Evolutionary conservation across 805 yeast species (phyloP).

Genomic region (Saturnispora zaruensis): DNA sequence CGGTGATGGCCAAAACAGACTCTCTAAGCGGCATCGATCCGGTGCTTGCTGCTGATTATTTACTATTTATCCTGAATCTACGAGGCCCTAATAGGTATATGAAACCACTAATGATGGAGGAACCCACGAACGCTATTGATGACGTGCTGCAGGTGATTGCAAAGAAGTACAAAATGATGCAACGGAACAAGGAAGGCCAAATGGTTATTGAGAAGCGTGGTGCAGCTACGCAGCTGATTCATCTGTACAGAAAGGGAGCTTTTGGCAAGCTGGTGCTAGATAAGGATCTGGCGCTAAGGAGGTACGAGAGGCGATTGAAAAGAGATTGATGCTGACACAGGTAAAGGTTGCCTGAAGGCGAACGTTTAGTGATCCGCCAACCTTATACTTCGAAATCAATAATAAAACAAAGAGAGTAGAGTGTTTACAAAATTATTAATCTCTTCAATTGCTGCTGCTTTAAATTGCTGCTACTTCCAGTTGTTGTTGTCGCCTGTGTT

Average conservation of each 20-base stretch:
- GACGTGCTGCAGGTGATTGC: constrained; percentile 46
- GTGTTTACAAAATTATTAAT: too few relatives aligned
- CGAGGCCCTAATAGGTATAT: constrained; percentile 31
- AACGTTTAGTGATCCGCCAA: too few relatives aligned
- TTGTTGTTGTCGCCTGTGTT: too few relatives aligned
- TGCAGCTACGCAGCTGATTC: constrained; percentile 56
- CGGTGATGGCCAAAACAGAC: constrained; percentile 50
- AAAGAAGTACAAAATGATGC: constrained; percentile 25
- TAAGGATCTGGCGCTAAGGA: constrained; percentile 9
- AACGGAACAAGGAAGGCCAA: constrained; percentile 20
- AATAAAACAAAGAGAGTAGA: too few relatives aligned
- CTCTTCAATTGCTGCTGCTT: too few relatives aligned
- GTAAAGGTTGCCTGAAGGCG: too few relatives aligned
- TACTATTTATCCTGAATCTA: constrained; percentile 64
- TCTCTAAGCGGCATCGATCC: constrained; percentile 53
- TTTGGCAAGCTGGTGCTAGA: constrained; percentile 29
- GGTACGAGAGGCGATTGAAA: constrained; percentile 9
- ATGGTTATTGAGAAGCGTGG: constrained; percentile 43
- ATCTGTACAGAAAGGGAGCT: constrained; percentile 52
- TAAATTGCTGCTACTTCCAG: too few relatives aligned
- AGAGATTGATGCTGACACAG: too few relatives aligned
- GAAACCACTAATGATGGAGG: constrained; percentile 22
- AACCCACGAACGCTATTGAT: constrained; percentile 67
- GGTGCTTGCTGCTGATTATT: constrained; percentile 75
- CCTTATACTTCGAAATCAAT: too few relatives aligned